Evolutionary conservation across 2,329 filamentous ascomycete genomes (phyloP).

Genomic region (Trichoderma koningii): DNA sequence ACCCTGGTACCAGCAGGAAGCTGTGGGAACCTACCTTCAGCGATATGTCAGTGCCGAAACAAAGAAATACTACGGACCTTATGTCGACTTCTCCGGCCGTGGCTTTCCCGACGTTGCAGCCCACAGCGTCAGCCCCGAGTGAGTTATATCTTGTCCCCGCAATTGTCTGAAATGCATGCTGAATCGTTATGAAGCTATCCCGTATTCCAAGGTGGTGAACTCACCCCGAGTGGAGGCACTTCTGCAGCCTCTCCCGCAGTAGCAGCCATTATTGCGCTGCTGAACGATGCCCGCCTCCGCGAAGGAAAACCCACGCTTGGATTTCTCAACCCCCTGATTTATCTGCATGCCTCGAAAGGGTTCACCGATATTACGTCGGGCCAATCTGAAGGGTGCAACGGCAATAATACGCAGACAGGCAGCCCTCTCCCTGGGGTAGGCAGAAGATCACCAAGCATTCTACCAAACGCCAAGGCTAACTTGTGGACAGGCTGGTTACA

Average conservation of each 20-base stretch:
- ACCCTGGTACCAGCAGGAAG: constrained; percentile 48
- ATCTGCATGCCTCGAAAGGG: constrained; percentile 35
- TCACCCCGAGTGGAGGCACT: constrained; percentile 43
- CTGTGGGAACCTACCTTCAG: constrained; percentile 47
- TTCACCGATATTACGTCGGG: constrained; percentile 37
- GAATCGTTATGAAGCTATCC: neutral
- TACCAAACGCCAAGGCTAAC: constrained; percentile 15
- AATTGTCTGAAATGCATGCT: neutral
- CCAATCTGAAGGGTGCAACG: constrained; percentile 45
- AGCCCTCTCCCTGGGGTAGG: constrained; percentile 4
- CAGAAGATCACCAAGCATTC: neutral
- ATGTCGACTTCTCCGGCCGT: constrained; percentile 44
- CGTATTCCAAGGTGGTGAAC: constrained; percentile 35
- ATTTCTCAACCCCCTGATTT: constrained; percentile 53
- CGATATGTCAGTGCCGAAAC: constrained; percentile 45
- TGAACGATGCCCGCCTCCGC: constrained; percentile 51
- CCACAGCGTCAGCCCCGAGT: constrained; percentile 57
- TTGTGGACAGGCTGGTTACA: constrained; percentile 32
- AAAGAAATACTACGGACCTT: constrained; percentile 42
- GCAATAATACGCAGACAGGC: constrained; percentile 31
- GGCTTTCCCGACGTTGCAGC: constrained; percentile 50
- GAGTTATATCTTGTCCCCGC: constrained; percentile 37
- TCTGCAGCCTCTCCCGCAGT: constrained; percentile 52
- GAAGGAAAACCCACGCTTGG: constrained; percentile 49
- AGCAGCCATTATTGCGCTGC: constrained; percentile 49